phyloP scores from a whole-genome alignment of 2,329 filamentous ascomycete species.

The Penicillium psychrosexuale region DNA sequence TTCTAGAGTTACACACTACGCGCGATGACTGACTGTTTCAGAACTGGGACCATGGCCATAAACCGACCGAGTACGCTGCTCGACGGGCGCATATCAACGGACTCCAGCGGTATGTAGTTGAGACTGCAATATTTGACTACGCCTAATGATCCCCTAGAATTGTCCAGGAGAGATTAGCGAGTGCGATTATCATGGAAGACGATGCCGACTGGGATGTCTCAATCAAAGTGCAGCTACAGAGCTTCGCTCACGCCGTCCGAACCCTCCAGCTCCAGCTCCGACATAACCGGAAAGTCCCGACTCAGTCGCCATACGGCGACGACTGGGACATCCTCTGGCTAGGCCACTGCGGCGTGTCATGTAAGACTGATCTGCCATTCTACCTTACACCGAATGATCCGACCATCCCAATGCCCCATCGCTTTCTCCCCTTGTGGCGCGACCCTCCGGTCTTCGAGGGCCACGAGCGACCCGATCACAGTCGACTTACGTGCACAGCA shows the following conservation, averaged over 20 bases:
- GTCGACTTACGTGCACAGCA: not conserved
- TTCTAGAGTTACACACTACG: not conserved
- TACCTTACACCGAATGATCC: not conserved
- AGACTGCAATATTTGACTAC: not conserved
- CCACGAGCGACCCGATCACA: not conserved
- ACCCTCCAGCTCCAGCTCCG: not conserved
- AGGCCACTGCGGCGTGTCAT: not conserved
- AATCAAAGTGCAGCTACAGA: not conserved
- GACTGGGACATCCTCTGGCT: not conserved
- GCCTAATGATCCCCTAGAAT: not conserved
- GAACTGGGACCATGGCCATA: not conserved
- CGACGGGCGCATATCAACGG: not conserved
- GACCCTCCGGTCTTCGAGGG: not conserved
- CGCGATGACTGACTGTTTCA: not conserved
- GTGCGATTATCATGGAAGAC: not conserved
- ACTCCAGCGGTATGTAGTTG: not conserved
- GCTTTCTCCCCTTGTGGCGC: not conserved
- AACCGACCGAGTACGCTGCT: not conserved
- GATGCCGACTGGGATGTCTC: not conserved
- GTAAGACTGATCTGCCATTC: not conserved
- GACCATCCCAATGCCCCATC: not conserved
- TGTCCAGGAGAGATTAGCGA: not conserved
- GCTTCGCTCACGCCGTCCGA: not conserved
- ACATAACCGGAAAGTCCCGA: not conserved
- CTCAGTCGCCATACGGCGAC: not conserved